These are phyloP conservation scores for Trichoderma sp. DNA, from an alignment of 2,329 filamentous ascomycete genomes.

Conservation along the genomic window DNA sequence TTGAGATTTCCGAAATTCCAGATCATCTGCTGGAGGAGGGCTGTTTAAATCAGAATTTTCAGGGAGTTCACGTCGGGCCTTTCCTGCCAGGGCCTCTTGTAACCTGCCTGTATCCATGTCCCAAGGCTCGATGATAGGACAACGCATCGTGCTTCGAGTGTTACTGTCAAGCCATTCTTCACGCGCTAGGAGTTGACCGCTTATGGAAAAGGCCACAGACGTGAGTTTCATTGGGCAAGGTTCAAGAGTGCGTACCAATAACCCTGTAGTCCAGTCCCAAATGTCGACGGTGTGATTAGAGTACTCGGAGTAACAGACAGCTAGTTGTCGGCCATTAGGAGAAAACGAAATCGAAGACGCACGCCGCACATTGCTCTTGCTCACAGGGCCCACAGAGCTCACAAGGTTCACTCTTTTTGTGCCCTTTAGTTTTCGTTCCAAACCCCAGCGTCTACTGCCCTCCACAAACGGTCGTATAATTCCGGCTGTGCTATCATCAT, in stretches of 20 bases:
- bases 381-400: no score
- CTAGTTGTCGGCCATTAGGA: background rate
- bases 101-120: background rate
- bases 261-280: background rate
- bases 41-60: background rate
- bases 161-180: accelerated
- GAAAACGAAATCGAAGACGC: background rate
- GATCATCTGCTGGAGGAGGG: background rate
- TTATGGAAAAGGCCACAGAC: background rate
- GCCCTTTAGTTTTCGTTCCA: no score
- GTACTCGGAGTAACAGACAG: no score
- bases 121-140: background rate
- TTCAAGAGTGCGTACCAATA: background rate
- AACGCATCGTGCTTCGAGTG: accelerated
- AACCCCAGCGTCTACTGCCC: background rate
- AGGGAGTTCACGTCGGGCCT: background rate
- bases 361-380: no score
- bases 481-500: no score
- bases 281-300: background rate
- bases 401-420: no score
- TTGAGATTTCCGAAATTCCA: background rate
- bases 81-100: background rate
- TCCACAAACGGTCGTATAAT: background rate
- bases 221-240: accelerated
- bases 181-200: background rate